phyloP scores from a whole-genome alignment of 345 rosid species.

The Combretum micranthum region DNA sequence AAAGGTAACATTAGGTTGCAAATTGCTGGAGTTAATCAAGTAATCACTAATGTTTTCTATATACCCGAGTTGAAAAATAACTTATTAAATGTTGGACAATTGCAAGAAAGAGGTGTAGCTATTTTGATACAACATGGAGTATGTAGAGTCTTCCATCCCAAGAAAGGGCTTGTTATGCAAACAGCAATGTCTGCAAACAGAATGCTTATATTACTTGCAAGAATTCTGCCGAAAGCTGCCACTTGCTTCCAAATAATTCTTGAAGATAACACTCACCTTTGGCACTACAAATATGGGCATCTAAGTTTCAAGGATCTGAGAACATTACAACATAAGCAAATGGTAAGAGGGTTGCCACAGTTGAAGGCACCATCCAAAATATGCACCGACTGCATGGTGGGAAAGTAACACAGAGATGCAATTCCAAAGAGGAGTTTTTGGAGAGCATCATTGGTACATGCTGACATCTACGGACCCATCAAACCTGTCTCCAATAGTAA shows the following conservation, averaged over 20 bases:
- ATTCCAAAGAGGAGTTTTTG: not conserved
- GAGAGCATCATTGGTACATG: constrained; percentile 3
- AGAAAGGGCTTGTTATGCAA: not conserved
- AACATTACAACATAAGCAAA: not conserved
- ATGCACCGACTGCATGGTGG: not conserved
- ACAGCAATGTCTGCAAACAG: not conserved
- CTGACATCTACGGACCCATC: not conserved
- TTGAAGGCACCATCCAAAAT: not conserved
- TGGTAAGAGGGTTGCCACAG: constrained; percentile 1
- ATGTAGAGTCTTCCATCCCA: not conserved
- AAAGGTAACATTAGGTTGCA: not conserved
- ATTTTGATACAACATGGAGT: not conserved
- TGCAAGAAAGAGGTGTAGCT: not conserved
- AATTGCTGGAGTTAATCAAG: not conserved
- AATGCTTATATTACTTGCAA: not conserved
- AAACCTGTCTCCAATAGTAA: too few species aligned
- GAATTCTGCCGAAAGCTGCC: fast-evolving
- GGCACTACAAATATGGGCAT: constrained; percentile 1
- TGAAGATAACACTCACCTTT: not conserved
- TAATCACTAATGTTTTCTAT: constrained; percentile 2
- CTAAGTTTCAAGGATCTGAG: not conserved
- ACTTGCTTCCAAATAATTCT: not conserved
- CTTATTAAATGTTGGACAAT: not conserved
- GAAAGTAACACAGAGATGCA: not conserved
- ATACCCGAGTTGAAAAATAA: not conserved